Base-by-base conservation (phyloP, 495 filamentous ascomycete species). In the Penicillium bovifimosum region DNA sequence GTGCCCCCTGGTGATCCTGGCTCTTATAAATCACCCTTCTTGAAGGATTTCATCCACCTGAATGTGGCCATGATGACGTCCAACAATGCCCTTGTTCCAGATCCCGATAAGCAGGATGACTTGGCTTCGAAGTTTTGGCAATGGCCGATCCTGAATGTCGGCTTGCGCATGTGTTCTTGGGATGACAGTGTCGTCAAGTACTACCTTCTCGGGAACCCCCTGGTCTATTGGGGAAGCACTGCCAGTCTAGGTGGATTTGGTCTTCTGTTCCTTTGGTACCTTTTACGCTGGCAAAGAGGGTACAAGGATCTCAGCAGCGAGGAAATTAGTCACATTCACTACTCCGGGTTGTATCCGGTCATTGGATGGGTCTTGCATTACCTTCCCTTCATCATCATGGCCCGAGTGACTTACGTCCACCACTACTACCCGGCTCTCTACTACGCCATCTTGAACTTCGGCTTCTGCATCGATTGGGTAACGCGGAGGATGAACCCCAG, bases 21-120 rank as follows among this genome's bases (percentile, higher is more conserved):
- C 55, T 86, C 89, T 39, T 98, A 96, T 76, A 95, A 88, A 73
- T 97, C 92, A 0, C 92, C 95, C 1, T 98, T 98, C 76, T 69
- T 95, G 51, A 89, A 90, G 63, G 95, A 97, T 71, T 98, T 98
- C 68, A 82, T 98, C 60, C 93, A 98, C 66, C 67, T 98, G 41
- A 98, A 98, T 69, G 93, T 98, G 52, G 93, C 95, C 47, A 98
- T 98, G 93, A 96, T 97, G 95, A 98, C 93, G 14, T 97, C 95
- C 11, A 98, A 98, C 76, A 98, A 98, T 66, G 93, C 93, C 34
- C 81, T 98, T 17, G 91, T 98, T 38, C 93, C 93, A 9, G 95
- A 98, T 63, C 95, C 93, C 4, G 93, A 98, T 69, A 98, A 98
- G 79, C 93, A 97, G 71, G 93, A 98, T 65, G 93, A 98, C 65